Base-by-base conservation (phyloP, 805 yeast species). In the Kluyveromyces nonfermentans region DNA sequence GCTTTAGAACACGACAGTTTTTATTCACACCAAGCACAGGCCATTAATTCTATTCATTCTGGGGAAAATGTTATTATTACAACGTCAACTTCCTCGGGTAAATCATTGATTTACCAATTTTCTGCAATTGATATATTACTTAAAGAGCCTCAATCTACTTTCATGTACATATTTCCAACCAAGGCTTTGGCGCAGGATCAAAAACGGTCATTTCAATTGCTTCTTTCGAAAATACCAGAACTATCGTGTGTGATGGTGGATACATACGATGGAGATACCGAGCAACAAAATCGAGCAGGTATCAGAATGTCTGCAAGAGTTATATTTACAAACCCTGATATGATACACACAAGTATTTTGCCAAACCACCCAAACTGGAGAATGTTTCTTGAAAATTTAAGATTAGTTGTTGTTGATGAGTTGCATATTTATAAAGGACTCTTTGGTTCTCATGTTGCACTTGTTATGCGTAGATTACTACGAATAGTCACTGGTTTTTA, bases 181-280 rank as follows among this genome's bases (percentile, higher is more conserved):
- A 93, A 93, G 57, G 98, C 99, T 0, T 69, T 93, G 41, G 97
- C 99, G 0, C 98, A 93, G 57, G 98, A 93, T 68, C 99, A 93
- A 62, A 82, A 82, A 54, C 69, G 95, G 49, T 79, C 94, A n/a
- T 65, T 93, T 44, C 71, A 72, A 40, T 78, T 74, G 18, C 63
- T 84, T 9, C 63, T 82, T 36, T 63, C 70, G 5, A 64, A 64
- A 32, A 71, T 85, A 40, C 77, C 78, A 0, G 63, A 64, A 10
- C 51, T 70, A 2, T 55, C 61, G 3, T 67, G 68, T 15, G 65
- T 80, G 1, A 60, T 73, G 1, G 84, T 81, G 2, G 90, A 82
- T 40, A 85, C 97, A 0, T 89, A 78, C 57, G 99, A 93, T 64
- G 99, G 98, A 8, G 99, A 93, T 61, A 90, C 97, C 0, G 84